Evolutionary conservation across 768 basidiomycete genomes (phyloP), one percentile per base, ranked within the genome.

Genomic region (Lactarius hatsudake): DNA sequence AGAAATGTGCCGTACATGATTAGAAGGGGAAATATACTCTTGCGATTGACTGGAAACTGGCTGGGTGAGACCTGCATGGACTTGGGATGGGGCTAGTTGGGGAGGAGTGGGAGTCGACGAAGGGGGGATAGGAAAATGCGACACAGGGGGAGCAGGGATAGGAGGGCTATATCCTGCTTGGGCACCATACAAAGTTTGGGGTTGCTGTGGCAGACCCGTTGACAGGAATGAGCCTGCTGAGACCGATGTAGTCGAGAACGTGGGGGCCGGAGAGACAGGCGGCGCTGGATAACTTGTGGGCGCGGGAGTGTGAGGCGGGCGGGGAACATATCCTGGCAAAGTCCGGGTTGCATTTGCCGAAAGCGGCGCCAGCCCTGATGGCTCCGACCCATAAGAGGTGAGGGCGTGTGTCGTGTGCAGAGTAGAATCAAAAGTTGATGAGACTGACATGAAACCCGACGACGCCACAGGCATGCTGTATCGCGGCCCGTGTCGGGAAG

Each of bases 391-490:
- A 61, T 68, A 61, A n/a, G 67, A 64, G 17, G 54, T 54, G 18
- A 56, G 36, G 54, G 67, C 17, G 10, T 34, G 67, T 40, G 43
- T 18, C 13, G 63, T 34, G 26, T 60, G 63, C n/a, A 34, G 48
- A 30, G 66, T 26, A 30, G 66, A 53, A 28, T 63, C 66, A 38
- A 56, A 72, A 18, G 69, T 40, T 63, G 70, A 81, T 32, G 81
- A 74, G 55, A 88, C 73, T 45, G 89, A 86, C 62, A 84, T 78
- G 71, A 91, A 93, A 15, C 90, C 89, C 13, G 90, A 89, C 0
- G 89, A 86, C 8, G 85, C 77, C 0, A 83, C 72, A 23, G 89
- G 88, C 66, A 90, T 78, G 71, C 87, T 91, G 70, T 88, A 86
- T 61, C 90, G 81, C 15, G 89, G 85, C 40, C 84, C 85, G 70